Evolutionary conservation across 2,329 filamentous ascomycete species (phyloP), one percentile per base, ranked within the genome.

Genomic region (Periconia sp.): DNA sequence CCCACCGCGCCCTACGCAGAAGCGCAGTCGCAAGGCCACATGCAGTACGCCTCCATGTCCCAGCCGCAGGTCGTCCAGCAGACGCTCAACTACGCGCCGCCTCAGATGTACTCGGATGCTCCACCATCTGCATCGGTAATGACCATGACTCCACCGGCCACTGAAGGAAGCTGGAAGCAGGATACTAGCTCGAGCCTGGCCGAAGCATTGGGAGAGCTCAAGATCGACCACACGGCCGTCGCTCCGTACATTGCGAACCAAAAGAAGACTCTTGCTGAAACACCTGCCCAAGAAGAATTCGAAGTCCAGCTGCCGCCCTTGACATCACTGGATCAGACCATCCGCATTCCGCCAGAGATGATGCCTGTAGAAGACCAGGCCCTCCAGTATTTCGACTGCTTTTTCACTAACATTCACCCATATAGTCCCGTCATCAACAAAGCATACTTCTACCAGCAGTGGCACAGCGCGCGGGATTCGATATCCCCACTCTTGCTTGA

Each of bases 401-500:
- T 90, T 67, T 97, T 97, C 69, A 77, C 80, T 23, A 86, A 96
- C 56, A 88, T 96, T 22, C 94, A 97, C 61, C 92, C 92, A 0
- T 97, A 96, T 57, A 85, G 95, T 2, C 92, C 92, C 0, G 90
- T 97, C 3, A 75, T 97, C 39, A 92, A 94, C 72, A 88, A 89
- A 60, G 75, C 81, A 2, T 78, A 86, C 26, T 88, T 97, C 59
- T 95, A 94, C 61, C 85, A 90, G 30, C 91, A 96, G 72, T 97
- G 92, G 92, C 84, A 88, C 43, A 85, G 83, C 12, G 86, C 91
- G 48, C 82, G 89, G 45, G 82, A 87, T n/a, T 83, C 87, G 0
- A 91, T 97, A 21, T 96, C 94, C 0, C 92, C 92, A 0, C 76
- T 97, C 22, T 80, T 97, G 43, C 76, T 97, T 1, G 92, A 96